Evolutionary conservation across 1,139 yeast genomes (phyloP).

Genomic region (Hyphopichia burtonii): DNA sequence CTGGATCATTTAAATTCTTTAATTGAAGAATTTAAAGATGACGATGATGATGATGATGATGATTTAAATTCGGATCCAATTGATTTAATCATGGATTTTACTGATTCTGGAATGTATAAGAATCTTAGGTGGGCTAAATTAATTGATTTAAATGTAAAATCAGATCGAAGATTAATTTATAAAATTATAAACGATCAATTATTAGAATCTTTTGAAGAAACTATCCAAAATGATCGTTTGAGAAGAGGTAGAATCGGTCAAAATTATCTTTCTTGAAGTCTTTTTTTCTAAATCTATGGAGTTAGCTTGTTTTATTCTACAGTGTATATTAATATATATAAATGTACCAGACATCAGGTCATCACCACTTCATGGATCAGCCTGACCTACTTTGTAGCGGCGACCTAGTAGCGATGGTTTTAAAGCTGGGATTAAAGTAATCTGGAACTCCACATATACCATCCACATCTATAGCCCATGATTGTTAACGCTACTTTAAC

Average conservation of each 20-base stretch:
- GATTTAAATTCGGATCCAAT: not conserved
- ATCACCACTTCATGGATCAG: slow-evolving; percentile 78
- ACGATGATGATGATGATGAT: slow-evolving; percentile 4
- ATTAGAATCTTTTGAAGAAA: slow-evolving; percentile 29
- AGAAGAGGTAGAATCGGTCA: slow-evolving; percentile 49
- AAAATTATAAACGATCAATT: slow-evolving; percentile 34
- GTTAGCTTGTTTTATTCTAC: too few relatives aligned
- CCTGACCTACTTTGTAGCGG: slow-evolving; percentile 47
- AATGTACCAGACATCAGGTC: slow-evolving; percentile 83
- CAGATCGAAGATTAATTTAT: slow-evolving; percentile 31
- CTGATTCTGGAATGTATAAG: slow-evolving; percentile 60
- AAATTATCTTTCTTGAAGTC: slow-evolving; percentile 26
- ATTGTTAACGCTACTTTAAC: slow-evolving; percentile 20
- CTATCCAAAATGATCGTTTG: slow-evolving; percentile 29
- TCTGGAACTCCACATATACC: slow-evolving; percentile 24
- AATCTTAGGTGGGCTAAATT: slow-evolving; percentile 53
- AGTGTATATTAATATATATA: not conserved
- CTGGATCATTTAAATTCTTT: slow-evolving; percentile 4
- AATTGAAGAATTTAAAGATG: slow-evolving; percentile 4
- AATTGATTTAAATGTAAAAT: slow-evolving; percentile 28
- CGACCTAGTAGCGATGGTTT: slow-evolving; percentile 96
- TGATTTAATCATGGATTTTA: slow-evolving; percentile 42
- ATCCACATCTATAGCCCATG: slow-evolving; percentile 18
- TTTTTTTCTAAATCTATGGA: not conserved
- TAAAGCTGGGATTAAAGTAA: slow-evolving; percentile 37